Conservation (phyloP, 306 rosid species). For the Cicer arietinum region DNA sequence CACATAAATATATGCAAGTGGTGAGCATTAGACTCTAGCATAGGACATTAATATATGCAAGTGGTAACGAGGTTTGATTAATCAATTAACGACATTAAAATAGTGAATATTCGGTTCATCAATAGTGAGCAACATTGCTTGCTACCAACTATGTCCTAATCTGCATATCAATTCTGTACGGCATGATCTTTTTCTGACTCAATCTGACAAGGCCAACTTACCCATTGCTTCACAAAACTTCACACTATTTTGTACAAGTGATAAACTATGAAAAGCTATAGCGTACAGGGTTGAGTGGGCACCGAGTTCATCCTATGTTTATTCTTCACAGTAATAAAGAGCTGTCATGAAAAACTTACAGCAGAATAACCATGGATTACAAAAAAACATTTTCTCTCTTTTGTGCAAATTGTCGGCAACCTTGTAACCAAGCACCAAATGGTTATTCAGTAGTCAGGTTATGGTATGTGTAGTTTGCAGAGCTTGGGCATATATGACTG, state of each 20-base stretch:
- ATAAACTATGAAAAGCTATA: neutral
- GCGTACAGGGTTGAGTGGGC: neutral
- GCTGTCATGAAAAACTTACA: constrained; percentile 1
- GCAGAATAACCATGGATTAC: constrained; percentile 24
- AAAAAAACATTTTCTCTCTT: neutral
- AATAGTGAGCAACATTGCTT: neutral
- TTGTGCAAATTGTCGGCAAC: neutral
- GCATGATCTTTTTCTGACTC: neutral
- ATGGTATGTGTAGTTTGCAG: neutral
- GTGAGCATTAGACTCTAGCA: neutral
- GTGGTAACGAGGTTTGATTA: neutral
- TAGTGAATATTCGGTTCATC: constrained; percentile 23
- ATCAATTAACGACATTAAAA: neutral
- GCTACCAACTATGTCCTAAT: neutral
- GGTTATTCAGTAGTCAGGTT: constrained; percentile 3
- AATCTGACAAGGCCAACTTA: neutral
- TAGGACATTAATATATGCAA: neutral
- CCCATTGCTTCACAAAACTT: neutral
- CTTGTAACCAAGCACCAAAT: neutral
- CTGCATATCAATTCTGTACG: neutral
- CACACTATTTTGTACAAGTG: neutral
- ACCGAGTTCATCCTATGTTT: neutral
- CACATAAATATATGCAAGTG: neutral
- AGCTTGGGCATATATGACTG: neutral
- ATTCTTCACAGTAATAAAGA: constrained; percentile 14